Conservation (phyloP, 768 basidiomycete genomes). For the Infundibulicybe gibba region DNA sequence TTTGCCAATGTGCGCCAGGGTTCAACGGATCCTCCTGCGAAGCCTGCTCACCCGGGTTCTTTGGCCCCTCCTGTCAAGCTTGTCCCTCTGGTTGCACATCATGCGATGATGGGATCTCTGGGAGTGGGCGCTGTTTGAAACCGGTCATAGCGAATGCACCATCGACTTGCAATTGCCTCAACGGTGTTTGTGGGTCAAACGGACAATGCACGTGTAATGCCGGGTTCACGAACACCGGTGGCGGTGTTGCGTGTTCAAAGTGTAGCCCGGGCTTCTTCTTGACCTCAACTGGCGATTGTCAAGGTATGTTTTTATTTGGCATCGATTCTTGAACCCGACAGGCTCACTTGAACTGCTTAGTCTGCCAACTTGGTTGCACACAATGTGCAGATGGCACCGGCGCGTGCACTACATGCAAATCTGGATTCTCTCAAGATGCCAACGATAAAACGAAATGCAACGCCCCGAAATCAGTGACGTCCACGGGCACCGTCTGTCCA, state of each 20-base stretch:
- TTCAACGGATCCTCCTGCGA: constrained; percentile 79
- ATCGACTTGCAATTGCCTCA: constrained; percentile 72
- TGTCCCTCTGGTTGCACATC: constrained; percentile 62
- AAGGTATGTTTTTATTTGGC: constrained; percentile 33
- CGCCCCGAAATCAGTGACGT: constrained; percentile 46
- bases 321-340: neutral
- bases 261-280: constrained; percentile 67
- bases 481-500: constrained; percentile 56
- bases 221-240: constrained; percentile 56
- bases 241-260: constrained; percentile 63
- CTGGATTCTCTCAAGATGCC: constrained; percentile 61
- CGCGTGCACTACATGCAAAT: constrained; percentile 64
- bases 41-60: constrained; percentile 63
- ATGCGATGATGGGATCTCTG: constrained; percentile 77
- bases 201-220: constrained; percentile 64
- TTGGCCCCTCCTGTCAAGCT: constrained; percentile 62
- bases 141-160: constrained; percentile 42
- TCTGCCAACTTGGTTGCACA: constrained; percentile 63
- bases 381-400: constrained; percentile 63
- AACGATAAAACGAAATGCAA: constrained; percentile 66
- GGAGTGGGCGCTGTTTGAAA: constrained; percentile 65
- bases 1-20: constrained; percentile 65
- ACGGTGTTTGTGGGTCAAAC: constrained; percentile 66
- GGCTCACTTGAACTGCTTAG: constrained; percentile 20
- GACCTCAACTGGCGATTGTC: constrained; percentile 53